Base-by-base conservation (phyloP, 2,329 filamentous ascomycete genomes). In the Pleoardoris graminearum region DNA sequence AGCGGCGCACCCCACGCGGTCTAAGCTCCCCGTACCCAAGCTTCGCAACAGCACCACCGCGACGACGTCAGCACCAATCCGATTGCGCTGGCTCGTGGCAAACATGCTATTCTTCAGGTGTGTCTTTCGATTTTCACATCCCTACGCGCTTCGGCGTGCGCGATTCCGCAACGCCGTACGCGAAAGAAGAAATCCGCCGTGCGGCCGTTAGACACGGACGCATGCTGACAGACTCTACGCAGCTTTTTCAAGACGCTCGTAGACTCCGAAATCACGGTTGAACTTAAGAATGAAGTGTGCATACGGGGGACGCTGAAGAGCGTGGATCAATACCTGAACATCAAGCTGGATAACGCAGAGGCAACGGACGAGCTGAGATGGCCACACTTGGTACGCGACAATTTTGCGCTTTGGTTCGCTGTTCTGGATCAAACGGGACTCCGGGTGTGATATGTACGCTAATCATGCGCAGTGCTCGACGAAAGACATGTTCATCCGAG, bases 251-350 rank as follows among this genome's bases (percentile, higher is more conserved):
- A 97, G 77, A 97, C 93, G 48, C 89, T 97, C 69, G 95, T 97
- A 74, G 94, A 97, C 80, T 89, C 94, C 65, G 87, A 95, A 80
- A 92, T 99, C 70, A 97, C 92, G 41, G 91, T 99, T 72, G 94
- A 99, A 80, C 89, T 99, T 75, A 99, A 99, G 79, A 99, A 99
- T 76, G 94, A 99, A 78, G 96, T 99, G 66, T 91, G 92, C 72
- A 95, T 99, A 74, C 90, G 90, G 67, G 94, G 94, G 62, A 95
- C 88, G 30, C 82, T 99, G 62, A 99, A 97, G 81, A 95, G 90
- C 70, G 93, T 99, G 62, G 94, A 99, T 74, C 94, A 97, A 79
- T 99, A 96, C 77, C 85, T 99, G 70, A 99, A 99, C 79, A 97
- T 99, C 79, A 97, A 97, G 81, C 85, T 99, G 45, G 94, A 99